Percentiles rank a stretch among this genome's conserved stretches.
phyloP scores from a whole-genome alignment of 306 rosid species.

The apple (Malus domestica) region ASM211411v1 NC_041804.1:4558501-4559000 shows the following conservation, averaged over 20 bases:
- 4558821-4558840: conserved; percentile 44
- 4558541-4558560: conserved; percentile 83
- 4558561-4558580: conserved; percentile 95
- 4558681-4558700: conserved; percentile 90
- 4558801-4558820: conserved; percentile 30
- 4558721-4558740: conserved; percentile 78
- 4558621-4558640: conserved; percentile 37
- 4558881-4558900: conserved; percentile 27
- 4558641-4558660: conserved; percentile 59
- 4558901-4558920: conserved; percentile 20
- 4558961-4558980: conserved; percentile 46
- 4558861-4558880: conserved; percentile 33
- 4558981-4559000: conserved; percentile 23
- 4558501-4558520: conserved; percentile 92
- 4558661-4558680: conserved; percentile 75
- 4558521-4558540: conserved; percentile 95
- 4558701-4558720: conserved; percentile 49
- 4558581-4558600: conserved; percentile 93
- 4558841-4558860: conserved; percentile 77
- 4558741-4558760: conserved; percentile 44
- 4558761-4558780: conserved; percentile 25
- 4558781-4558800: conserved; percentile 23
- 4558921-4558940: conserved; percentile 51
- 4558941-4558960: conserved; percentile 76
- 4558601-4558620: conserved; percentile 75